Percentiles rank a stretch among this genome's conserved stretches.
phyloP scores from a whole-genome alignment of 352 stramenopile genomes.

The Phytophthora hybrid region DNA sequence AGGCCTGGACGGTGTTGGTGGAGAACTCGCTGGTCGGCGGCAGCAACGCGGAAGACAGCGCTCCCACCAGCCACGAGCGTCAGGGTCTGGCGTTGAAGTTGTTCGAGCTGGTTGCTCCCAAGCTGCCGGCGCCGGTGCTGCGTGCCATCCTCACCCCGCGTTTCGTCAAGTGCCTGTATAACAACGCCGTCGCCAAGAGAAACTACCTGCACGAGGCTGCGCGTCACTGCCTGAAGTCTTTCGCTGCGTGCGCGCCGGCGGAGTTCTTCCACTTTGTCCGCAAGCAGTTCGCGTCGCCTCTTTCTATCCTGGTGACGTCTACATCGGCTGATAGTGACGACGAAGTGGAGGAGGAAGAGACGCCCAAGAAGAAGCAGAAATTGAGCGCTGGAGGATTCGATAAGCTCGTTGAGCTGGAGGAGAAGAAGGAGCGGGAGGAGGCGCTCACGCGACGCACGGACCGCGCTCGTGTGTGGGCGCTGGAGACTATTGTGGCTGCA shows the following conservation, averaged over 20 bases:
- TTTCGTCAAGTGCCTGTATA: conserved; percentile 86
- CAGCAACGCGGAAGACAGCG: conserved; percentile 24
- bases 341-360: conserved; percentile 44
- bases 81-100: conserved; percentile 84
- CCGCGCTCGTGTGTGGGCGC: conserved; percentile 76
- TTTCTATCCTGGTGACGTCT: conserved; percentile 63
- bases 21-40: conserved; percentile 76
- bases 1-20: conserved; percentile 83
- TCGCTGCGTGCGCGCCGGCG: conserved; percentile 51
- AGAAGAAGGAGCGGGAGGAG: conserved; percentile 80
- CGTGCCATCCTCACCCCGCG: conserved; percentile 76
- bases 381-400: conserved; percentile 62
- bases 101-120: conserved; percentile 75
- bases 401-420: conserved; percentile 77
- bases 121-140: conserved; percentile 58
- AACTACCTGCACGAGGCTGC: conserved; percentile 87
- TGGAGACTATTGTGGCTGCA: conserved; percentile 68
- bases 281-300: conserved; percentile 71
- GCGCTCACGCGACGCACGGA: conserved; percentile 58
- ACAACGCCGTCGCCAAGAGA: conserved; percentile 81
- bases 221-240: conserved; percentile 69
- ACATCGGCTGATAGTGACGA: conserved; percentile 47
- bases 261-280: conserved; percentile 83
- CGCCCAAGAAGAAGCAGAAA: conserved; percentile 51
- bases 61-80: conserved; percentile 75